Base-by-base conservation (phyloP, 768 basidiomycete species). In the Termitomyces eurrhizus region DNA sequence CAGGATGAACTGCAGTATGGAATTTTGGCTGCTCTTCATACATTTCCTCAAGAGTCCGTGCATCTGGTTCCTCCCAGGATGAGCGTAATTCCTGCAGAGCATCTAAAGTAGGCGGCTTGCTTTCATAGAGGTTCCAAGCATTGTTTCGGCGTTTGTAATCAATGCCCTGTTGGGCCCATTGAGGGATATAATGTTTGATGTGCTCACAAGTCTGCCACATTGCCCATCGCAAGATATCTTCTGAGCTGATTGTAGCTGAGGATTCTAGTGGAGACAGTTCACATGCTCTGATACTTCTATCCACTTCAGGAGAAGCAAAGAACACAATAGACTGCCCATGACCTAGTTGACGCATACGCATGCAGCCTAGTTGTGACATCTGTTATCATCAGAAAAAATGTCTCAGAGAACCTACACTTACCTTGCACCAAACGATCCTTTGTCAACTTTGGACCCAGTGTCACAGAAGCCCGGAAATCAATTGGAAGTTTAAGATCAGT, bases 401-500 rank as follows among this genome's bases (percentile, higher is more conserved):
- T 12, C 1, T n/a, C 2, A 13, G 3, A n/a, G 21, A 21, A 51
- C 2, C n/a, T 6, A n/a, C 33, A 12, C 50, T 51, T n/a, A 51
- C 50, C 50, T 35, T 51, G 50, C 6, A 51, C 50, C 12, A 51
- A 35, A 12, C 50, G 50, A 51, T 51, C 50, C 12, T 51, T 51
- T 6, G 50, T 51, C 21, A 51, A 33, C 11, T 35, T 51, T 18
- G 50, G 50, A 13, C 50, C 50, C 33, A 51, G 35, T 35, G 50
- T 51, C n/a, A 51, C 50, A 35, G 33, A 33, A 35, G 50, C 50
- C 5, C 50, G 50, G 50, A 69, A 75, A n/a, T 71, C 60, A 1
- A n/a, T 57, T 0, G 83, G 83, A 37, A 85, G 70, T 50, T 78
- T 83, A 14, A 84, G 69, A 59, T 84, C 83, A 0, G 83, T 85